Percentiles rank a stretch among this genome's conserved stretches.
These are phyloP conservation scores for Lepidium africanum DNA, from an alignment of 345 rosid genomes.

Conservation along the genomic window DNA sequence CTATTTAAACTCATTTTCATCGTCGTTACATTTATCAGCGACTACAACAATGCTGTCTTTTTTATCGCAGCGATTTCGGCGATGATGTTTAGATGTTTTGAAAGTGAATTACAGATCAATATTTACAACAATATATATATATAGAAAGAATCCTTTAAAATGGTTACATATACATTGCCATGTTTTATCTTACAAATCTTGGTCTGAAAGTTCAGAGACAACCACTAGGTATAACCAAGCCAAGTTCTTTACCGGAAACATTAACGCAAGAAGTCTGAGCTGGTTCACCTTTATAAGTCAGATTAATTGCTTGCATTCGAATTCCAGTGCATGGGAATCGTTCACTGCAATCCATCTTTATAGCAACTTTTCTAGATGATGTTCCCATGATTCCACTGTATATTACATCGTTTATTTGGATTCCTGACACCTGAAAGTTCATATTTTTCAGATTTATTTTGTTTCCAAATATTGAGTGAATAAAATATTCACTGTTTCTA, in stretches of 20 bases:
- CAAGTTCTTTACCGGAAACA: conserved; percentile 22
- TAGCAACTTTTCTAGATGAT: conserved; percentile 27
- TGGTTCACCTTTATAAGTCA: conserved; percentile 12
- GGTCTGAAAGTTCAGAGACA: conserved; percentile 7
- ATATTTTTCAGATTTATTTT: not conserved
- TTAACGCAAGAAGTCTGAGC: conserved; percentile 19
- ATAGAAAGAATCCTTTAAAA: not conserved
- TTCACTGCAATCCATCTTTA: conserved; percentile 29
- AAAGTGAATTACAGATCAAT: not conserved
- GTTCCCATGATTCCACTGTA: conserved; percentile 27
- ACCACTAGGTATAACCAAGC: conserved; percentile 23
- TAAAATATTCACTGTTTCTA: not conserved
- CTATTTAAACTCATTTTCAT: too few species aligned
- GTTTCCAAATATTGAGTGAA: too few species aligned
- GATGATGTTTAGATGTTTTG: not conserved
- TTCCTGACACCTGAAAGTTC: conserved; percentile 19
- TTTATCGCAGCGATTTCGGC: not conserved
- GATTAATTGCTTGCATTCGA: conserved; percentile 23
- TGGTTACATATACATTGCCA: not conserved
- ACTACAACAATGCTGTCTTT: too few species aligned
- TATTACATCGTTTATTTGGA: conserved; percentile 28
- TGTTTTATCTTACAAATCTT: not conserved
- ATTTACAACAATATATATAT: not conserved
- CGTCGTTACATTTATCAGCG: too few species aligned
- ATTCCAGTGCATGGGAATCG: conserved; percentile 21